Percentiles rank a stretch among this genome's conserved stretches.
These are phyloP conservation scores for Psophocarpus tetragonolobus DNA, from an alignment of 306 rosid genomes.

Conservation along the genomic window DNA sequence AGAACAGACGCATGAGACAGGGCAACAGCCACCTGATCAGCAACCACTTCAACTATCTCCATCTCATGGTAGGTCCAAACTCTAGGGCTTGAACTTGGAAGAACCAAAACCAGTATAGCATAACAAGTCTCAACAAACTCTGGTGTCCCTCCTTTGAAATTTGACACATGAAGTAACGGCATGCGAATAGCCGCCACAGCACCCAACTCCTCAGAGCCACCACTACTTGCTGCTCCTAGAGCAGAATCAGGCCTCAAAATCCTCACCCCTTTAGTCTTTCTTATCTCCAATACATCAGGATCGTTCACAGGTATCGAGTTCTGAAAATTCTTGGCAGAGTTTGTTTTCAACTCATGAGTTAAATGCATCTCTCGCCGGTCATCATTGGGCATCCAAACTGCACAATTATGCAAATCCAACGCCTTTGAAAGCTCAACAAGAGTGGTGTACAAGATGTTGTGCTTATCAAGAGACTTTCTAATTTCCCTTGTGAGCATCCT, in stretches of 20 bases:
- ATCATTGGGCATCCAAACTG: conserved; percentile 83
- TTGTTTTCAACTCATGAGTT: conserved; percentile 64
- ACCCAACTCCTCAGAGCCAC: conserved; percentile 51
- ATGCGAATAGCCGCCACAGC: conserved; percentile 74
- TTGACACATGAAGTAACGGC: conserved; percentile 75
- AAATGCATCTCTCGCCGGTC: conserved; percentile 58
- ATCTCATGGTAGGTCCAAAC: conserved; percentile 60
- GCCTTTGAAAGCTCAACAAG: conserved; percentile 84
- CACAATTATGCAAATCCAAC: conserved; percentile 66
- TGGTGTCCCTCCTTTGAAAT: conserved; percentile 82
- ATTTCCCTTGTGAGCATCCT: conserved; percentile 80
- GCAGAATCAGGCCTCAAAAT: conserved; percentile 64
- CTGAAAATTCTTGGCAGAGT: conserved; percentile 28
- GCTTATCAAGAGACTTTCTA: conserved; percentile 74
- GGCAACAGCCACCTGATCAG: conserved; percentile 90
- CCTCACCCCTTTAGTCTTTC: conserved; percentile 53
- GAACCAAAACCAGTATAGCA: conserved; percentile 76
- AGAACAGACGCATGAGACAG: conserved; percentile 78
- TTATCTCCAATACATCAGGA: conserved; percentile 60
- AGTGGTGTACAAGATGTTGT: conserved; percentile 71
- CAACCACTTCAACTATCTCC: conserved; percentile 82
- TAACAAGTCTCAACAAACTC: conserved; percentile 65
- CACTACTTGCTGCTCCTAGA: conserved; percentile 62
- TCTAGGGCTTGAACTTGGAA: conserved; percentile 50
- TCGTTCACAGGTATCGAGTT: conserved; percentile 56